phyloP scores from a whole-genome alignment of 306 rosid genomes.

The Cyclanthera cordifolia region DNA sequence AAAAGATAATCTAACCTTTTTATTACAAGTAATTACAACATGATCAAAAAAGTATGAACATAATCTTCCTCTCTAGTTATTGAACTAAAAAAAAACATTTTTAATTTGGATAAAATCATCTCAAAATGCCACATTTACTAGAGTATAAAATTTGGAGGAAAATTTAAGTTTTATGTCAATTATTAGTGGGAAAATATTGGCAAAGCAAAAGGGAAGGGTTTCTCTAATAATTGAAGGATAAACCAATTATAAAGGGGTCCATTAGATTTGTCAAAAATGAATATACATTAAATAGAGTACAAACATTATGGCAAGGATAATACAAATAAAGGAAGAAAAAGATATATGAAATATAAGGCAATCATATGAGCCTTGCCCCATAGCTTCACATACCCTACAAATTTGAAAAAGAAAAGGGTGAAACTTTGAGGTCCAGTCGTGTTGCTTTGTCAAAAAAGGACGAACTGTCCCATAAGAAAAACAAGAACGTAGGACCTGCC shows the following conservation, averaged over 20 bases:
- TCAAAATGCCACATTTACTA: not conserved
- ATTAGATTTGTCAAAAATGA: not conserved
- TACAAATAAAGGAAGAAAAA: not conserved
- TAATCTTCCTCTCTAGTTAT: too few relatives aligned
- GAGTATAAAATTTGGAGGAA: not conserved
- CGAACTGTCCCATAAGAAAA: not conserved
- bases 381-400: not conserved
- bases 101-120: too few relatives aligned
- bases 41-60: too few relatives aligned
- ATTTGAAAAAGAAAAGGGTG: not conserved
- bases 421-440: not conserved
- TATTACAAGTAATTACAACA: too few relatives aligned
- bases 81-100: too few relatives aligned
- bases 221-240: not conserved
- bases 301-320: not conserved
- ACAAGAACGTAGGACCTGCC: slow-evolving; percentile 11
- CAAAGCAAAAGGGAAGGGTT: not conserved
- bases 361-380: not conserved
- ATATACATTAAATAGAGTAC: not conserved
- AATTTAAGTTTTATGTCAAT: not conserved
- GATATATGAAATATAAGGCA: not conserved
- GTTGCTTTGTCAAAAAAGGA: not conserved
- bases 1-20: too few relatives aligned
- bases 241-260: not conserved
- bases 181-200: not conserved